phyloP scores from a whole-genome alignment of 306 rosid genomes.

The Sindora glabra region DNA sequence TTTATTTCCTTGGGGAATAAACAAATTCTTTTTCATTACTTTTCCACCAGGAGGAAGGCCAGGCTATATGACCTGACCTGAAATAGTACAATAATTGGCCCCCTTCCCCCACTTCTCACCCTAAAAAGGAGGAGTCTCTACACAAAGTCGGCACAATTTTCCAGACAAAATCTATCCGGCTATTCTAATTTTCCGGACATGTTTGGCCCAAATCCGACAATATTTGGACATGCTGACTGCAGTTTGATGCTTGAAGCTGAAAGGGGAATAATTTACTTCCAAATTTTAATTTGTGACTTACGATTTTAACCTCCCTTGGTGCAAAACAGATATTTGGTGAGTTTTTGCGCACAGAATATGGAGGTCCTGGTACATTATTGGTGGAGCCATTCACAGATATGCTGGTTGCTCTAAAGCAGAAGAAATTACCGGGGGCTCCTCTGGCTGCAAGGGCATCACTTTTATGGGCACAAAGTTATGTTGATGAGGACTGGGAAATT shows the following conservation, averaged over 20 bases:
- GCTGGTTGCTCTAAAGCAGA: slow-evolving; percentile 37
- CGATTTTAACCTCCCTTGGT: slow-evolving; percentile 9
- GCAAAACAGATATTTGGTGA: slow-evolving; percentile 45
- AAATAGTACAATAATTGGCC: slow-evolving; percentile 26
- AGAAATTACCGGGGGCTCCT: slow-evolving; percentile 33
- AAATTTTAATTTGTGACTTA: slow-evolving; percentile 18
- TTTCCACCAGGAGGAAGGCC: slow-evolving; percentile 9
- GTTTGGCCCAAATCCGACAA: slow-evolving; percentile 35
- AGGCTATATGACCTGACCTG: not conserved
- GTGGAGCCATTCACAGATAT: slow-evolving; percentile 50
- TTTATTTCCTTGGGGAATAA: too few relatives aligned
- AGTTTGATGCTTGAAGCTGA: slow-evolving; percentile 25
- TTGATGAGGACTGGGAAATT: slow-evolving; percentile 45
- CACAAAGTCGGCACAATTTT: slow-evolving; percentile 8
- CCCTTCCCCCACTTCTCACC: not conserved
- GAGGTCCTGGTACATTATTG: slow-evolving; percentile 52
- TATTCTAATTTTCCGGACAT: slow-evolving; percentile 25
- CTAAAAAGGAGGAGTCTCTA: slow-evolving; percentile 10
- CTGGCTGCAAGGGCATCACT: slow-evolving; percentile 60
- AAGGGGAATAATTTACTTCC: slow-evolving; percentile 15
- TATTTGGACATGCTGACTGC: slow-evolving; percentile 31
- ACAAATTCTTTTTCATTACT: too few relatives aligned
- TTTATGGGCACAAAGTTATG: slow-evolving; percentile 60
- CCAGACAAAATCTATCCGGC: slow-evolving; percentile 30
- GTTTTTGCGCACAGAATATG: slow-evolving; percentile 43